phyloP scores from a whole-genome alignment of 768 basidiomycete genomes.

The Paxillus involutus region DNA sequence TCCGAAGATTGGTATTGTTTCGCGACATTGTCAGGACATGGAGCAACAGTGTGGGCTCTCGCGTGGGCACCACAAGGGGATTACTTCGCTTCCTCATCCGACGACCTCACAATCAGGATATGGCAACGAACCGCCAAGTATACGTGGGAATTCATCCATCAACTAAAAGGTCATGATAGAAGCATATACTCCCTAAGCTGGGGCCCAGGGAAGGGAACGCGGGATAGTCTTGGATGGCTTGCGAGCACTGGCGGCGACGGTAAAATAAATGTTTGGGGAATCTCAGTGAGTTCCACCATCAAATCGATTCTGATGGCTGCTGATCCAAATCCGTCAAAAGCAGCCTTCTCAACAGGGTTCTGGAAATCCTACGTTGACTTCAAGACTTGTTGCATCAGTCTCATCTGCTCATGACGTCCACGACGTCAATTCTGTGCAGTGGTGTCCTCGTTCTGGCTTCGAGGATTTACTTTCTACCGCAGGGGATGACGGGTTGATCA shows the following conservation, averaged over 20 bases:
- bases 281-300: constrained; percentile 45
- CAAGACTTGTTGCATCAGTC: constrained; percentile 53
- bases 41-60: constrained; percentile 90
- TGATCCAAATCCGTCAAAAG: constrained; percentile 8
- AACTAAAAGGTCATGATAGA: constrained; percentile 66
- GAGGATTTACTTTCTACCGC: constrained; percentile 74
- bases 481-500: constrained; percentile 82
- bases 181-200: constrained; percentile 83
- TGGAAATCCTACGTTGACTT: constrained; percentile 29
- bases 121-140: constrained; percentile 72
- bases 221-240: constrained; percentile 67
- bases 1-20: constrained; percentile 94
- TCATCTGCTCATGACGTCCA: constrained; percentile 74
- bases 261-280: constrained; percentile 75
- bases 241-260: constrained; percentile 90
- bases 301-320: background rate
- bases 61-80: constrained; percentile 76
- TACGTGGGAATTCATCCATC: constrained; percentile 61
- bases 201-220: constrained; percentile 43
- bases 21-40: constrained; percentile 75
- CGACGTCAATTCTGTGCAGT: constrained; percentile 84
- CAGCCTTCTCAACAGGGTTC: constrained; percentile 12
- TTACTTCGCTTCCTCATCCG: constrained; percentile 86
- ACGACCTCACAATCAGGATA: constrained; percentile 79
- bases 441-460: constrained; percentile 72